phyloP scores from a whole-genome alignment of 805 yeast species.

The Lipomyces kockii region DNA sequence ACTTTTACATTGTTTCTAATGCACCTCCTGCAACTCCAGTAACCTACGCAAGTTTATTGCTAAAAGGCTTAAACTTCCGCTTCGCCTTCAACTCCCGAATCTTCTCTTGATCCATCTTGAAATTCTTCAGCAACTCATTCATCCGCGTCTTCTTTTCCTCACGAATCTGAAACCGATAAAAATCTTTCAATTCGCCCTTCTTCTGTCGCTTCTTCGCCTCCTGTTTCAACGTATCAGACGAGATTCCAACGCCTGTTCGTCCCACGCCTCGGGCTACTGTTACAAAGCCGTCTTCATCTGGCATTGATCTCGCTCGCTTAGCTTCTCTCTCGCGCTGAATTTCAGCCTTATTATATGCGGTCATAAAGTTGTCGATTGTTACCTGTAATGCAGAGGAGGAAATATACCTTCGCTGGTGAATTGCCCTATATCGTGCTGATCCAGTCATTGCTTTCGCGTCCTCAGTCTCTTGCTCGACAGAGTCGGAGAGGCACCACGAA shows the following conservation, averaged over 20 bases:
- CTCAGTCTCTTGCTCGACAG: constrained; percentile 58
- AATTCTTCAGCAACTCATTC: constrained; percentile 80
- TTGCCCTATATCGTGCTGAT: constrained; percentile 49
- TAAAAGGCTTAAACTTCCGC: constrained; percentile 79
- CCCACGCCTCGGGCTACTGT: constrained; percentile 37
- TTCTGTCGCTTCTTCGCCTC: constrained; percentile 48
- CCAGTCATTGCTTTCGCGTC: constrained; percentile 44
- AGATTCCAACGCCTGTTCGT: constrained; percentile 8
- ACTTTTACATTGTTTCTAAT: background rate
- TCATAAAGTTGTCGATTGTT: constrained; percentile 64
- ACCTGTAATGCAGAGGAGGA: constrained; percentile 58
- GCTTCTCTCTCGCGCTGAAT: constrained; percentile 36
- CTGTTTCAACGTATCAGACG: constrained; percentile 48
- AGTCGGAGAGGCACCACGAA: constrained; percentile 74
- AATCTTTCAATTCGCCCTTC: constrained; percentile 82
- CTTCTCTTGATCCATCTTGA: constrained; percentile 88
- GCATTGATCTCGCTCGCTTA: constrained; percentile 29
- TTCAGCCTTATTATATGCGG: constrained; percentile 72
- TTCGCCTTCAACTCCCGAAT: constrained; percentile 77
- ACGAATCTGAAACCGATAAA: constrained; percentile 94
- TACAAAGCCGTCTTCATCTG: constrained; percentile 41
- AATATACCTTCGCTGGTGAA: constrained; percentile 42
- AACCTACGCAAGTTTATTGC: constrained; percentile 11
- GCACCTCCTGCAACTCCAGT: background rate
- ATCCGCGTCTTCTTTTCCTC: constrained; percentile 91